Evolutionary conservation across 768 basidiomycete genomes (phyloP).

Genomic region (Ramaria rubella): DNA sequence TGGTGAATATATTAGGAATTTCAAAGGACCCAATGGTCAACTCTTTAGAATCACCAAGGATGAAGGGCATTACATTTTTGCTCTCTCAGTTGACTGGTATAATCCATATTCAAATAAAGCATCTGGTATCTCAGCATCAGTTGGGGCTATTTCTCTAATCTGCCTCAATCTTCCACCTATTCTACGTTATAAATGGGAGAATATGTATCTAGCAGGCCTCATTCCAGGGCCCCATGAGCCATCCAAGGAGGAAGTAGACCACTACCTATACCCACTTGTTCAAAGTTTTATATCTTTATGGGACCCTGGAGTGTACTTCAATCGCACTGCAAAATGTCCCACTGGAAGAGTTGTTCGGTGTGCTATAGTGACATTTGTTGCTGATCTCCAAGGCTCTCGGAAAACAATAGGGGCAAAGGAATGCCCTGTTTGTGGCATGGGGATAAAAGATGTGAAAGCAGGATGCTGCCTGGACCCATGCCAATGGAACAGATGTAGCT

Average conservation of each 20-base stretch:
- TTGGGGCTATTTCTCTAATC: constrained; percentile 1
- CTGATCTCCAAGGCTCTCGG: background rate
- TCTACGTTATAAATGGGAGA: constrained; percentile 1
- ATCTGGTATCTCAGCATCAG: background rate
- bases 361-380: constrained; percentile 18
- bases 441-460: background rate
- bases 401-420: background rate
- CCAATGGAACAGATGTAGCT: background rate
- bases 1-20: background rate
- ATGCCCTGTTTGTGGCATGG: background rate
- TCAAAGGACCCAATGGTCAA: background rate
- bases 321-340: constrained; percentile 13
- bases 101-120: background rate
- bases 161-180: constrained; percentile 1
- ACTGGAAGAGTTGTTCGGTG: constrained; percentile 19
- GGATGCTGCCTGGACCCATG: background rate
- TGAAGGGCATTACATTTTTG: background rate
- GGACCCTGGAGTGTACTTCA: constrained; percentile 24
- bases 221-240: constrained; percentile 38
- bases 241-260: constrained; percentile 28
- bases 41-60: background rate
- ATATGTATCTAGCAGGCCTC: constrained; percentile 33
- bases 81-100: background rate
- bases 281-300: constrained; percentile 31
- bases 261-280: constrained; percentile 33